Evolutionary conservation across 148 eudicot species (phyloP).

Genomic region (Rhododendron mucronatum): DNA sequence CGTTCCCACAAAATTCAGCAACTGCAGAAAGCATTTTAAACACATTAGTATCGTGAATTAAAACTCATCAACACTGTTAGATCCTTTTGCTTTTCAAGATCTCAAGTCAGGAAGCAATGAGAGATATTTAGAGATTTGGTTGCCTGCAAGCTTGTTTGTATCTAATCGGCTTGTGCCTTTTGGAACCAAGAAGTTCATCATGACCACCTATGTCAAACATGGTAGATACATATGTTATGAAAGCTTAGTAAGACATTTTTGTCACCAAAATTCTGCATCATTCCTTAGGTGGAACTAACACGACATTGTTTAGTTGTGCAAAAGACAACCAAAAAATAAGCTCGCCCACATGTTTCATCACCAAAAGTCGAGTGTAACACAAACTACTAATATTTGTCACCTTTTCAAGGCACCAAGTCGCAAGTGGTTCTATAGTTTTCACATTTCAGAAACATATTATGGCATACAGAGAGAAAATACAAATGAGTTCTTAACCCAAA

Average conservation of each 20-base stretch:
- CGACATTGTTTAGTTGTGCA: background rate
- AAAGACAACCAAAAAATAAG: background rate
- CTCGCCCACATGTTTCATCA: background rate
- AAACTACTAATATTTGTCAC: background rate
- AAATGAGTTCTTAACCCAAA: background rate
- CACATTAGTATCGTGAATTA: background rate
- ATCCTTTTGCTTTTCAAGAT: background rate
- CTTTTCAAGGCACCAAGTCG: background rate
- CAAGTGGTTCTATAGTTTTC: background rate
- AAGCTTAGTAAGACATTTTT: background rate
- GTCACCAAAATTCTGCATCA: background rate
- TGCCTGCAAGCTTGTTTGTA: background rate
- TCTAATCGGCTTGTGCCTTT: background rate
- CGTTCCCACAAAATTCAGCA: constrained; percentile 86
- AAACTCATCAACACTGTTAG: background rate
- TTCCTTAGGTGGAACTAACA: background rate
- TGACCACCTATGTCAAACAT: background rate
- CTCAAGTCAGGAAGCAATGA: background rate
- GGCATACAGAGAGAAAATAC: background rate
- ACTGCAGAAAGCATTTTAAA: constrained; percentile 44
- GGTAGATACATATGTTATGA: background rate
- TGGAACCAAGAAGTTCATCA: background rate
- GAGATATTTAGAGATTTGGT: background rate
- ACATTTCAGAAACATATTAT: background rate
- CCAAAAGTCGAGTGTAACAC: background rate